Conservation (phyloP, 2,329 filamentous ascomycete genomes). For the Xylaria sp. region DNA sequence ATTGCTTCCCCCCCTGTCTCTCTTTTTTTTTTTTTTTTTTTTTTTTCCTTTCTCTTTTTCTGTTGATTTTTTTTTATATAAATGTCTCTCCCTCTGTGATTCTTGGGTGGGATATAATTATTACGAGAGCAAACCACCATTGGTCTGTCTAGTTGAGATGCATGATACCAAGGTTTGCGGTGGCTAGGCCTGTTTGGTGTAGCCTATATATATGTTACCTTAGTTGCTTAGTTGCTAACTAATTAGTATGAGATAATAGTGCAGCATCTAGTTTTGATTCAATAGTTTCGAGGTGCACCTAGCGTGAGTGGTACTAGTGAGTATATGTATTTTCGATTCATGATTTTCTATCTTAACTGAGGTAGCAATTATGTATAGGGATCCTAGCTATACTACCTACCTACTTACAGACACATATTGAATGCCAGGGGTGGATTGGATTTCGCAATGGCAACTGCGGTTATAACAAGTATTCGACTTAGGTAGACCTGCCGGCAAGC, state of each 20-base stretch:
- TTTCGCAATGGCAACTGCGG: slow-evolving; percentile 14
- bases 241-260: slow-evolving; percentile 10
- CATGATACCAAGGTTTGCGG: neutral
- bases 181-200: neutral
- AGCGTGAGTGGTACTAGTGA: neutral
- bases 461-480: slow-evolving; percentile 4
- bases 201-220: slow-evolving; percentile 4
- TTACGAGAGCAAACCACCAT: neutral
- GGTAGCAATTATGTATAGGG: no score
- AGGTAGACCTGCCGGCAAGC: neutral
- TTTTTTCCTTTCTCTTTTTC: no score
- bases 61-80: no score
- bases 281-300: neutral
- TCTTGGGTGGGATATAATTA: neutral
- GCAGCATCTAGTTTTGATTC: neutral
- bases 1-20: no score
- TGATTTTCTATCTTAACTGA: no score
- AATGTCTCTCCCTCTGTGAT: no score
- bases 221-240: slow-evolving; percentile 3
- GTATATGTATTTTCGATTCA: no score
- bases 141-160: neutral
- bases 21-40: neutral
- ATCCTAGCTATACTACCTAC: no score
- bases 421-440: neutral
- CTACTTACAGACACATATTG: no score